Percentiles rank a stretch among this genome's conserved stretches.
These are phyloP conservation scores for Boletus fagicola DNA, from an alignment of 768 basidiomycete species.

Conservation along the genomic window DNA sequence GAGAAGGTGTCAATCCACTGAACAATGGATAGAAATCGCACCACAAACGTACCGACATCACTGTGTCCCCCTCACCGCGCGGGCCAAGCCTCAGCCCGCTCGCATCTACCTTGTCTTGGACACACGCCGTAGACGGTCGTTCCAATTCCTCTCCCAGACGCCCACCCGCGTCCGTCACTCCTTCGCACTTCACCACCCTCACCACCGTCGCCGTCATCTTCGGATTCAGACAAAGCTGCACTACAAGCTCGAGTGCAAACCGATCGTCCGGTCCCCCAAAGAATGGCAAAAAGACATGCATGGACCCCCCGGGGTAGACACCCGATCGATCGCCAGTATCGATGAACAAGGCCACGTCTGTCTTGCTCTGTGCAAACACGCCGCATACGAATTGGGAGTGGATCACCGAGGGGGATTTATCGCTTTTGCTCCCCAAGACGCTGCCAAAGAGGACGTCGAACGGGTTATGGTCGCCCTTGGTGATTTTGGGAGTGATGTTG, in stretches of 20 bases:
- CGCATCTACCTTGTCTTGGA: conserved; percentile 3
- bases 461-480: conserved; percentile 47
- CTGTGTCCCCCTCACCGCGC: not conserved
- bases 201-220: conserved; percentile 73
- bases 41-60: conserved; percentile 8
- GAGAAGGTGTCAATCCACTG: not conserved
- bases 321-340: conserved; percentile 50
- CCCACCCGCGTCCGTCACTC: conserved; percentile 26
- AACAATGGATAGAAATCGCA: not conserved
- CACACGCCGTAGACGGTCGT: conserved; percentile 25
- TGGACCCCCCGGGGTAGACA: conserved; percentile 30
- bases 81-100: not conserved
- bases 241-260: conserved; percentile 77
- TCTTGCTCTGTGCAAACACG: conserved; percentile 67
- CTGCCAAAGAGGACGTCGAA: conserved; percentile 66
- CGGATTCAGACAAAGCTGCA: conserved; percentile 64
- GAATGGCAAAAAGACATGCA: conserved; percentile 85
- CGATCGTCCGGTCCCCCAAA: conserved; percentile 95
- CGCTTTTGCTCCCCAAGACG: conserved; percentile 20
- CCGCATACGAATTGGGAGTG: conserved; percentile 85
- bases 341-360: conserved; percentile 82
- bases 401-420: conserved; percentile 47
- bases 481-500: conserved; percentile 6
- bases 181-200: conserved; percentile 54
- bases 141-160: conserved; percentile 4